Evolutionary conservation across 805 yeast species (phyloP).

Genomic region (Sungouiozyma ichnusensis): DNA sequence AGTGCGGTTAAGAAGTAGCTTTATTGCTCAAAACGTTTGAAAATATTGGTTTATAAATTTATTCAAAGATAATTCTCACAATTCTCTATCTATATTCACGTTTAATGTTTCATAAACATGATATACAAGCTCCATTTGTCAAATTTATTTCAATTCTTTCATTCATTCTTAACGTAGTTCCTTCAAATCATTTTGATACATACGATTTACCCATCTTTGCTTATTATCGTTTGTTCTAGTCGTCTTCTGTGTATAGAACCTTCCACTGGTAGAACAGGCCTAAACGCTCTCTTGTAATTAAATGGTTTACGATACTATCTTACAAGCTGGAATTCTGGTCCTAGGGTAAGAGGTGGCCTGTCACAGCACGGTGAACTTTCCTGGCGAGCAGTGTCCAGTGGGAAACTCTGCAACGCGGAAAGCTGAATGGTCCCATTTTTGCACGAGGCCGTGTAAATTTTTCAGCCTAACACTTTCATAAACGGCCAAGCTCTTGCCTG

Average conservation of each 20-base stretch:
- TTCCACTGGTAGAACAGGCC: no score
- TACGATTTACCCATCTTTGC: slow-evolving; percentile 35
- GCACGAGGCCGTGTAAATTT: no score
- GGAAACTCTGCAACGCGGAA: neutral
- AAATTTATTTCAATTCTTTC: neutral
- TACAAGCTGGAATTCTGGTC: neutral
- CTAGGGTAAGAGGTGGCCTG: neutral
- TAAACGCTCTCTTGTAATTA: neutral
- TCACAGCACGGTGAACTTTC: neutral
- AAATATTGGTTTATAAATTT: no score
- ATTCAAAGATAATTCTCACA: no score
- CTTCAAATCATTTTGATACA: slow-evolving; percentile 12
- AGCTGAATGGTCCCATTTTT: no score
- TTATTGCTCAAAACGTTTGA: no score
- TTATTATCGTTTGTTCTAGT: slow-evolving; percentile 7
- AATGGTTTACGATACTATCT: neutral
- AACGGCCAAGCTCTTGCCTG: no score
- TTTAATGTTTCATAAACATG: no score
- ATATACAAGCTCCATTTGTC: neutral
- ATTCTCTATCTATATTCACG: no score
- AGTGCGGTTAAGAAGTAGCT: neutral
- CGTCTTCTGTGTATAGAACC: neutral
- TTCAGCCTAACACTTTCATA: no score
- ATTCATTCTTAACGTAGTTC: neutral
- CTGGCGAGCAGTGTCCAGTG: neutral